Conservation (phyloP, 2,329 filamentous ascomycete species). For the Coccinonectria pachysandricola region DNA sequence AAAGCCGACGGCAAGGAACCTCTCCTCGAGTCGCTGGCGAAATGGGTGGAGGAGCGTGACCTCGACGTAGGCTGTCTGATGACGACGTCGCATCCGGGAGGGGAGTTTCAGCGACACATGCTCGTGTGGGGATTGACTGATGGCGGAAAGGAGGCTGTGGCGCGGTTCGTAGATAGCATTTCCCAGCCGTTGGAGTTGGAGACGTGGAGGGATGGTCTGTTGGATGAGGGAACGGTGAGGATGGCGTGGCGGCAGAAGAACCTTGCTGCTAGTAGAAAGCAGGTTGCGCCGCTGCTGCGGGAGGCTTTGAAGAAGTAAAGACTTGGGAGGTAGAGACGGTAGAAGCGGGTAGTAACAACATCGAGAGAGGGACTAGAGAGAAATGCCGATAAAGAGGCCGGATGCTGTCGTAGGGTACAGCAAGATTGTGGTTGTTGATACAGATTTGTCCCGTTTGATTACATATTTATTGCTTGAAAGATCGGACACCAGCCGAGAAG, state of each 20-base stretch:
- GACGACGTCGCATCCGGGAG: conserved; percentile 50
- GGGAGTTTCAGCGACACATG: conserved; percentile 54
- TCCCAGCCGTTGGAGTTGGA: conserved; percentile 45
- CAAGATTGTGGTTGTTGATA: no score
- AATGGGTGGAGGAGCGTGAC: conserved; percentile 44
- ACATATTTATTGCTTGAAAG: no score
- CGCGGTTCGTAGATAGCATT: conserved; percentile 39
- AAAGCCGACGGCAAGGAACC: conserved; percentile 37
- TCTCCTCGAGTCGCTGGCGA: conserved; percentile 38
- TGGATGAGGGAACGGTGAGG: conserved; percentile 40
- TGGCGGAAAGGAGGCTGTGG: conserved; percentile 37
- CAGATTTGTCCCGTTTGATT: no score
- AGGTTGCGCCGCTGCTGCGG: conserved; percentile 57
- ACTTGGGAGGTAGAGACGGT: no score
- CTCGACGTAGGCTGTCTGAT: conserved; percentile 59
- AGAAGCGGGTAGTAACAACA: conserved; percentile 3
- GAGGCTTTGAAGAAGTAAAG: conserved; percentile 40
- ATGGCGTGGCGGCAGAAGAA: conserved; percentile 58
- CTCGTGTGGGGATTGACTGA: conserved; percentile 53
- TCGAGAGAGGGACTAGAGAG: conserved; percentile 1
- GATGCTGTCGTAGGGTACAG: no score
- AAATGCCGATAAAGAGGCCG: conserved; percentile 1
- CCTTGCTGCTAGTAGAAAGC: conserved; percentile 53
- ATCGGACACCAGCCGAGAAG: no score
- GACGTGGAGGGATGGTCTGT: conserved; percentile 37